Percentiles rank a stretch among this genome's conserved stretches.
Conservation (phyloP, 257 asterid species). For the Nicotiana obtusifolia region DNA sequence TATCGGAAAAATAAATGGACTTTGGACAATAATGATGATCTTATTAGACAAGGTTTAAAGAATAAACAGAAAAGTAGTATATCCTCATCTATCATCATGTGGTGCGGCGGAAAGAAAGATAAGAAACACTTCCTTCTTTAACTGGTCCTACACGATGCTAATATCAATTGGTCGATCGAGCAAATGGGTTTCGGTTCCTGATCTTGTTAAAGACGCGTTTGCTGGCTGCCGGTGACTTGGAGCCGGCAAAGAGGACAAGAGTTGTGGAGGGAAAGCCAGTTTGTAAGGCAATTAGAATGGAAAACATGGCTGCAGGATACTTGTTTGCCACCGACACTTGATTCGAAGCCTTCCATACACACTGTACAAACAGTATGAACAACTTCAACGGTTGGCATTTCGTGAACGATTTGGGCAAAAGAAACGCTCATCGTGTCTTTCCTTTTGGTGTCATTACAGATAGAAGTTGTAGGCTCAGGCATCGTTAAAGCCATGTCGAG, state of each 20-base stretch:
- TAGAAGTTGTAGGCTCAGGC: neutral
- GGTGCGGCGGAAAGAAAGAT: too few relatives aligned
- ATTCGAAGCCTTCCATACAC: conserved; percentile 29
- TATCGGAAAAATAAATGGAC: neutral
- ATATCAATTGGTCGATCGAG: too few relatives aligned
- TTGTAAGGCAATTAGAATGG: conserved; percentile 21
- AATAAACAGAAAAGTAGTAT: too few relatives aligned
- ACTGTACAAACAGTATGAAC: conserved; percentile 20
- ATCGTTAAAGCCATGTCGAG: conserved; percentile 25
- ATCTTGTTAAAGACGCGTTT: neutral
- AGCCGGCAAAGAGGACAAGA: conserved; percentile 37
- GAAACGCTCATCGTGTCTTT: neutral
- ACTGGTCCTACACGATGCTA: too few relatives aligned
- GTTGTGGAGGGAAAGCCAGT: conserved; percentile 27
- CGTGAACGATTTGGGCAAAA: neutral
- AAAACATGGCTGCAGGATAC: conserved; percentile 30
- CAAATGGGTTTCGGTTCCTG: neutral
- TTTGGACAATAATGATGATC: neutral
- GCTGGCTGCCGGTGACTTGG: neutral
- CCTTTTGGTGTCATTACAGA: neutral
- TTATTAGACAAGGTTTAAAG: neutral
- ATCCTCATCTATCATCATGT: too few relatives aligned
- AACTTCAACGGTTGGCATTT: conserved; percentile 4
- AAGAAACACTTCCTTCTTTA: too few relatives aligned
- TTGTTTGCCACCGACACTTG: conserved; percentile 8